These are phyloP conservation scores for Sclerotinia minor DNA, from an alignment of 2,329 filamentous ascomycete species.

Conservation along the genomic window DNA sequence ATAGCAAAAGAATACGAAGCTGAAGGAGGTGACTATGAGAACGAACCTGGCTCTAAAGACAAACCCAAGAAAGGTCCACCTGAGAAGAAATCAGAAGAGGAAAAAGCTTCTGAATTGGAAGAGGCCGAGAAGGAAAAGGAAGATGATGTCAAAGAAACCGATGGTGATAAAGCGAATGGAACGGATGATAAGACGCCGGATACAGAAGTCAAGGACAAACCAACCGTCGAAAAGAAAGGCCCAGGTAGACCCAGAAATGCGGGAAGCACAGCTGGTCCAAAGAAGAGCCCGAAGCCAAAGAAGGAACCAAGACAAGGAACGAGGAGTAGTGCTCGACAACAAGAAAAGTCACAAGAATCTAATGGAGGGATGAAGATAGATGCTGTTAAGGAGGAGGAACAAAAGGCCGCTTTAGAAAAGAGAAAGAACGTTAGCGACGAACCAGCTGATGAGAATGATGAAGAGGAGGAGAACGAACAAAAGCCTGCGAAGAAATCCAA, in stretches of 20 bases:
- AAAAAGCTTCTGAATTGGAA: conserved; percentile 28
- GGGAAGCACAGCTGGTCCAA: background rate
- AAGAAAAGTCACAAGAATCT: conserved; percentile 25
- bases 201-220: conserved; percentile 16
- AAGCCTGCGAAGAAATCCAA: conserved; percentile 20
- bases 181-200: conserved; percentile 19
- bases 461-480: background rate
- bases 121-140: conserved; percentile 22
- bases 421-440: conserved; percentile 13
- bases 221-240: conserved; percentile 9
- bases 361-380: conserved; percentile 33
- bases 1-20: conserved; percentile 48
- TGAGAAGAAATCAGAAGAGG: conserved; percentile 40
- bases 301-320: conserved; percentile 30
- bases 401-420: conserved; percentile 6
- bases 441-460: conserved; percentile 3
- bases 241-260: conserved; percentile 14
- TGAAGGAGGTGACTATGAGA: conserved; percentile 45
- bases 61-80: conserved; percentile 47
- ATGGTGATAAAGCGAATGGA: background rate
- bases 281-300: conserved; percentile 23
- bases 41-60: conserved; percentile 46
- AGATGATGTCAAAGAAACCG: conserved; percentile 9
- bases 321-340: conserved; percentile 30
- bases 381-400: conserved; percentile 1